A percentile compares a stretch with the other conserved stretches of the same genome.
These are phyloP conservation scores for Termitomyces titanicus DNA, from an alignment of 768 basidiomycete species.

Conservation along the genomic window DNA sequence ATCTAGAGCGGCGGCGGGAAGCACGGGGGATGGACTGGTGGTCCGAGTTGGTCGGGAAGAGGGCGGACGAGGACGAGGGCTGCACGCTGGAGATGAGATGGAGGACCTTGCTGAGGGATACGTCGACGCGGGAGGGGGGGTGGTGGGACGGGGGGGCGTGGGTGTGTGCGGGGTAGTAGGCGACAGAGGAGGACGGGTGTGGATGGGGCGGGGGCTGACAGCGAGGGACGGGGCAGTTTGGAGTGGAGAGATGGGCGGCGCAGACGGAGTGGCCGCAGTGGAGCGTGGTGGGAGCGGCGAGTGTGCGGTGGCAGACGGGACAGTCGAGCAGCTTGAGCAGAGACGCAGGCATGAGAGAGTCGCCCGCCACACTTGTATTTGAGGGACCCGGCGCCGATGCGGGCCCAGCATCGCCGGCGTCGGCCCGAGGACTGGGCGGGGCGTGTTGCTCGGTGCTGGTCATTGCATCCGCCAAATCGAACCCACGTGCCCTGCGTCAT, in stretches of 20 bases:
- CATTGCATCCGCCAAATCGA: not conserved
- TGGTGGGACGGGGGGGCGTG: conserved; percentile 4
- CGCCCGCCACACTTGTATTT: not conserved
- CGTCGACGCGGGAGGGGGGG: conserved; percentile 34
- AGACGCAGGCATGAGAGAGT: conserved; percentile 10
- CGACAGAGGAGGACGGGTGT: conserved; percentile 33
- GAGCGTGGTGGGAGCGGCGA: conserved; percentile 66
- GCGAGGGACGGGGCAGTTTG: conserved; percentile 26
- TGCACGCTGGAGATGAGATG: conserved; percentile 29
- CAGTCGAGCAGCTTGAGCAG: conserved; percentile 32
- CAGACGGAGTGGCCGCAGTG: conserved; percentile 87
- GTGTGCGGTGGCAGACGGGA: conserved; percentile 50
- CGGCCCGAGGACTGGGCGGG: not conserved
- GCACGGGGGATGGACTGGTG: conserved; percentile 3
- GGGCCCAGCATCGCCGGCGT: conserved; percentile 7
- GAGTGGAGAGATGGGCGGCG: conserved; percentile 35
- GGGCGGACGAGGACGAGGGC: too few relatives aligned
- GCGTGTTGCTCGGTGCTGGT: not conserved
- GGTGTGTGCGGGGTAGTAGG: conserved; percentile 28
- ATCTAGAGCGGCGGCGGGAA: conserved; percentile 11
- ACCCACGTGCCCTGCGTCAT: not conserved
- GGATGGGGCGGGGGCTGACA: conserved; percentile 29
- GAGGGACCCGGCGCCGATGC: conserved; percentile 1
- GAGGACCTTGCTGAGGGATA: conserved; percentile 56
- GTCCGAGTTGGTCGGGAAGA: conserved; percentile 14